Evolutionary conservation across 345 rosid genomes (phyloP).

Genomic region (Eucalyptus marginata): DNA sequence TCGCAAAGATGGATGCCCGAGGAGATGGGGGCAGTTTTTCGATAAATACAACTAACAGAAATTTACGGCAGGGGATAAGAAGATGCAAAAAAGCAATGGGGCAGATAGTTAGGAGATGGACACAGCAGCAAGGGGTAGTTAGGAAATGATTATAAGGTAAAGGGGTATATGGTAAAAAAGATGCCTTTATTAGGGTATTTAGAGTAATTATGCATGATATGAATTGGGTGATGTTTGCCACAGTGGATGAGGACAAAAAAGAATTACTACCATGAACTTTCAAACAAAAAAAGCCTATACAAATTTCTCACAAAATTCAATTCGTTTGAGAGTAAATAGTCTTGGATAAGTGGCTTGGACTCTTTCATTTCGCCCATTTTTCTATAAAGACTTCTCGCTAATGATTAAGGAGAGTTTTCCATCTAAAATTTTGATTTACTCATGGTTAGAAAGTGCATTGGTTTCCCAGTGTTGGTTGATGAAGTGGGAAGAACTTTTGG

Average conservation of each 20-base stretch:
- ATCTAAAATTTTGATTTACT: neutral
- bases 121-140: neutral
- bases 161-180: neutral
- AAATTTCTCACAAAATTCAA: neutral
- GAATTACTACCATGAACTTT: neutral
- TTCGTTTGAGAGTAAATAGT: neutral
- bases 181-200: neutral
- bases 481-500: neutral
- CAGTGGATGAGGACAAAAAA: neutral
- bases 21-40: neutral
- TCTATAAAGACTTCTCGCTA: neutral
- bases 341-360: neutral
- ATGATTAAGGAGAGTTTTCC: neutral
- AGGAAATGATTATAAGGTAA: neutral
- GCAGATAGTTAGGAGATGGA: slow-evolving; percentile 56
- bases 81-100: neutral
- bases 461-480: neutral
- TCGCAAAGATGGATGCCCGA: neutral
- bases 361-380: neutral
- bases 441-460: neutral
- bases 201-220: neutral
- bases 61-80: slow-evolving; percentile 13
- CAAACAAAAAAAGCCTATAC: neutral
- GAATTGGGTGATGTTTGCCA: neutral
- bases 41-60: neutral